Evolutionary conservation across 169 alveolate genomes (phyloP).

Genomic region (Theileria annulata): DNA sequence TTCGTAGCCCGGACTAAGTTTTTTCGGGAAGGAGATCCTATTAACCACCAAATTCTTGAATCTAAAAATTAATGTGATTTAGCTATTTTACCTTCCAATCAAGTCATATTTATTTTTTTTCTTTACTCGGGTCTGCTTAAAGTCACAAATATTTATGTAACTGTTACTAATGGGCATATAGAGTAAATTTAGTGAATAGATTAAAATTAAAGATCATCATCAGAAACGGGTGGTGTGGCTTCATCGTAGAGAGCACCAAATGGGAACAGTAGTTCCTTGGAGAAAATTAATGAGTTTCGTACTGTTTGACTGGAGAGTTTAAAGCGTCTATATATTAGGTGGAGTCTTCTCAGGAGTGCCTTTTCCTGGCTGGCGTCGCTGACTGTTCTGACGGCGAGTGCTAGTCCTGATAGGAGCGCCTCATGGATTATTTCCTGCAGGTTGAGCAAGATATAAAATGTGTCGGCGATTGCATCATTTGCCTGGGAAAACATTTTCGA

Average conservation of each 20-base stretch:
- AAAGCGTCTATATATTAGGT: slow-evolving; percentile 33
- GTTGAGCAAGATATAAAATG: slow-evolving; percentile 25
- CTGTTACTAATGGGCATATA: background rate
- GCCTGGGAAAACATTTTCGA: slow-evolving; percentile 16
- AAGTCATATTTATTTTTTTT: slow-evolving; percentile 1
- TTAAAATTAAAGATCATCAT: slow-evolving; percentile 10
- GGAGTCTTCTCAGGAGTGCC: slow-evolving; percentile 51
- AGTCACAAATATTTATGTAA: background rate
- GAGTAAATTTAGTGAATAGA: background rate
- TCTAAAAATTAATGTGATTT: slow-evolving; percentile 19
- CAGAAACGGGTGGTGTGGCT: slow-evolving; percentile 69
- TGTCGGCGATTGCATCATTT: slow-evolving; percentile 16
- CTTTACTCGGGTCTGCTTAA: background rate
- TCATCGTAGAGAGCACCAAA: slow-evolving; percentile 68
- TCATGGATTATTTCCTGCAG: slow-evolving; percentile 53
- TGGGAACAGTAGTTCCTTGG: slow-evolving; percentile 53
- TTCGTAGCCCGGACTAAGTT: slow-evolving; percentile 67
- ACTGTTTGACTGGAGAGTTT: slow-evolving; percentile 25
- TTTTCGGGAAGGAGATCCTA: slow-evolving; percentile 74
- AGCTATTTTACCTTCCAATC: background rate
- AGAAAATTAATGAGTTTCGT: slow-evolving; percentile 35
- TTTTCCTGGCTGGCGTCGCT: slow-evolving; percentile 59
- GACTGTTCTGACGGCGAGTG: slow-evolving; percentile 57
- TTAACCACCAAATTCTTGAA: slow-evolving; percentile 57
- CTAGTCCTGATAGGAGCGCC: slow-evolving; percentile 49